phyloP scores from a whole-genome alignment of 2,329 filamentous ascomycete genomes.

The Curvularia sp. region DNA sequence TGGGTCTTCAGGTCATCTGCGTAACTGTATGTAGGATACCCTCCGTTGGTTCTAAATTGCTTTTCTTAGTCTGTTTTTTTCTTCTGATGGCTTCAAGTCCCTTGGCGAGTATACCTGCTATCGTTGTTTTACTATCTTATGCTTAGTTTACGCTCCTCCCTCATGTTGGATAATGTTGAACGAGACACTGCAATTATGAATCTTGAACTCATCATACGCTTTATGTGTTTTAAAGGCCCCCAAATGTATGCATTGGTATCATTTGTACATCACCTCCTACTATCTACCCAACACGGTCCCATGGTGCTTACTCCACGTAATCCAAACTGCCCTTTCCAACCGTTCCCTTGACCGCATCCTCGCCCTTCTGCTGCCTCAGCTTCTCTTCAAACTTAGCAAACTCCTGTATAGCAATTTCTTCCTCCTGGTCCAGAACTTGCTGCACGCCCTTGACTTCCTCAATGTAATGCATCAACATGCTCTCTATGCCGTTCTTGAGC shows the following conservation, averaged over 20 bases:
- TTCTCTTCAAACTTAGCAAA: conserved; percentile 97
- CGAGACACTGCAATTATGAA: background rate
- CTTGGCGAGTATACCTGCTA: background rate
- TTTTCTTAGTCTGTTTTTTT: background rate
- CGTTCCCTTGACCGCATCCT: conserved; percentile 58
- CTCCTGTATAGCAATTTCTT: conserved; percentile 83
- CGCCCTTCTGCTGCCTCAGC: conserved; percentile 65
- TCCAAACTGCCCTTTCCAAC: conserved; percentile 62
- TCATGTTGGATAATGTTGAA: background rate
- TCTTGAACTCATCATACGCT: background rate
- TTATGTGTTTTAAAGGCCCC: background rate
- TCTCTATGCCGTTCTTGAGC: conserved; percentile 96
- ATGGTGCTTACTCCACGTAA: conserved; percentile 47
- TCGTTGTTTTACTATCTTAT: background rate
- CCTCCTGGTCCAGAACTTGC: conserved; percentile 89
- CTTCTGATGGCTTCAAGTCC: background rate
- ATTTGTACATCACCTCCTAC: background rate
- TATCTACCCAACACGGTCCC: background rate
- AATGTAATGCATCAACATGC: conserved; percentile 93
- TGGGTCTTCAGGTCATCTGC: conserved; percentile 4
- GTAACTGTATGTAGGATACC: conserved; percentile 12
- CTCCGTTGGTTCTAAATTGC: background rate
- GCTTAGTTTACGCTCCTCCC: background rate
- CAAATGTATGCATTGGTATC: conserved; percentile 15
- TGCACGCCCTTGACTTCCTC: conserved; percentile 94